These are phyloP conservation scores for Pythium phragmitis DNA, from an alignment of 352 stramenopile genomes.

Conservation along the genomic window DNA sequence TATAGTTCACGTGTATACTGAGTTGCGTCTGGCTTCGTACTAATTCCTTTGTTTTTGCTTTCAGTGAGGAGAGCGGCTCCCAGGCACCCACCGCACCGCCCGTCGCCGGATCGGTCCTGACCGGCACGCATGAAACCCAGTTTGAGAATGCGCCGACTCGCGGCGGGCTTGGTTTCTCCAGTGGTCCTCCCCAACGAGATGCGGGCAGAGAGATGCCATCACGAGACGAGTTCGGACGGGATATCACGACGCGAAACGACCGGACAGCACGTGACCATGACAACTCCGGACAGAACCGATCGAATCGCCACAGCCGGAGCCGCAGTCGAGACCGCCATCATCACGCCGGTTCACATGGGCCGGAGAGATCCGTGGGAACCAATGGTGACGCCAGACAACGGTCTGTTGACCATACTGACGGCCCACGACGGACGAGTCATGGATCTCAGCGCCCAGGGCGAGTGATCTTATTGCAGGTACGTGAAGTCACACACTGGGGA, in stretches of 20 bases:
- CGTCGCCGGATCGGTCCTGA: neutral
- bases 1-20: neutral
- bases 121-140: conserved; percentile 26
- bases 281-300: neutral
- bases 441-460: conserved; percentile 4
- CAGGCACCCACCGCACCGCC: conserved; percentile 21
- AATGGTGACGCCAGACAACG: neutral
- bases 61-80: conserved; percentile 60
- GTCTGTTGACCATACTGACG: neutral
- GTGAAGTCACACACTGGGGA: neutral
- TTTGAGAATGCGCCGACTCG: conserved; percentile 54
- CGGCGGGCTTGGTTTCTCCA: conserved; percentile 27
- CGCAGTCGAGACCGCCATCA: conserved; percentile 14
- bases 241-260: neutral
- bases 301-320: conserved; percentile 8
- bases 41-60: neutral
- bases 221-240: conserved; percentile 35
- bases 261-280: neutral
- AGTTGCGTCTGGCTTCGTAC: neutral
- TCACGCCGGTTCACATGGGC: neutral
- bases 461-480: conserved; percentile 42
- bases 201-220: neutral
- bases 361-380: neutral
- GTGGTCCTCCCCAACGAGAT: neutral
- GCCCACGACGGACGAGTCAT: too few relatives aligned